Evolutionary conservation across 2,329 filamentous ascomycete species (phyloP).

Genomic region (Aspergillus neoniger): DNA sequence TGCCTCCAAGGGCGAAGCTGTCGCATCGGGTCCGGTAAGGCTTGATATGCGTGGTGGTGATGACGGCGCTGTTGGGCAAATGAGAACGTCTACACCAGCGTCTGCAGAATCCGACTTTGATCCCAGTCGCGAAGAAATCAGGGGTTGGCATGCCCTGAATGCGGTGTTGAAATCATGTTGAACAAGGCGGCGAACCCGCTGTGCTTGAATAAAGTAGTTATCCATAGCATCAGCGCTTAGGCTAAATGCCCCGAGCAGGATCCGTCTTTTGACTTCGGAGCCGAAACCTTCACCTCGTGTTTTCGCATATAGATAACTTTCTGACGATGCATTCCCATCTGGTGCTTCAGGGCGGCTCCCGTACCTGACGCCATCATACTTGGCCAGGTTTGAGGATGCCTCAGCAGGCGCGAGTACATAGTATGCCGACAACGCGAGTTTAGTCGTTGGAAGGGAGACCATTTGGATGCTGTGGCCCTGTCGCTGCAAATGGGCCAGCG

Average conservation of each 20-base stretch:
- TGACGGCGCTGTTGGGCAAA: conserved; percentile 84
- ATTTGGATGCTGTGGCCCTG: conserved; percentile 72
- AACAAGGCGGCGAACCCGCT: conserved; percentile 80
- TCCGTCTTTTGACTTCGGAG: conserved; percentile 79
- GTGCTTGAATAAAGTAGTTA: conserved; percentile 95
- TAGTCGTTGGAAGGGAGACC: conserved; percentile 80
- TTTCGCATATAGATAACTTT: conserved; percentile 67
- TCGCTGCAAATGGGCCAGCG: conserved; percentile 60
- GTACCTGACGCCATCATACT: conserved; percentile 96
- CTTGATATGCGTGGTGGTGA: conserved; percentile 66
- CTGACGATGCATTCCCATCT: conserved; percentile 56
- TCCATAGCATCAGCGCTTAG: conserved; percentile 88
- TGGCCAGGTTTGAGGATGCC: conserved; percentile 91
- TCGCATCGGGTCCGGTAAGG: conserved; percentile 41
- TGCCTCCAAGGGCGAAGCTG: conserved; percentile 61
- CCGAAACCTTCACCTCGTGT: conserved; percentile 78
- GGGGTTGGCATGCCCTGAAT: conserved; percentile 70
- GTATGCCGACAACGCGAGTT: conserved; percentile 85
- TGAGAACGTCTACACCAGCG: conserved; percentile 71
- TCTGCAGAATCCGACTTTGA: conserved; percentile 9
- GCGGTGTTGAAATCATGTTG: conserved; percentile 82
- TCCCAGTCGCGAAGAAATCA: conserved; percentile 41
- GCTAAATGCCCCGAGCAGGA: conserved; percentile 85
- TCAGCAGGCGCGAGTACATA: conserved; percentile 95
- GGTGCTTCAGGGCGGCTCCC: conserved; percentile 58